Evolutionary conservation across 2,329 filamentous ascomycete genomes (phyloP).

Genomic region (Venturia carpophila): DNA sequence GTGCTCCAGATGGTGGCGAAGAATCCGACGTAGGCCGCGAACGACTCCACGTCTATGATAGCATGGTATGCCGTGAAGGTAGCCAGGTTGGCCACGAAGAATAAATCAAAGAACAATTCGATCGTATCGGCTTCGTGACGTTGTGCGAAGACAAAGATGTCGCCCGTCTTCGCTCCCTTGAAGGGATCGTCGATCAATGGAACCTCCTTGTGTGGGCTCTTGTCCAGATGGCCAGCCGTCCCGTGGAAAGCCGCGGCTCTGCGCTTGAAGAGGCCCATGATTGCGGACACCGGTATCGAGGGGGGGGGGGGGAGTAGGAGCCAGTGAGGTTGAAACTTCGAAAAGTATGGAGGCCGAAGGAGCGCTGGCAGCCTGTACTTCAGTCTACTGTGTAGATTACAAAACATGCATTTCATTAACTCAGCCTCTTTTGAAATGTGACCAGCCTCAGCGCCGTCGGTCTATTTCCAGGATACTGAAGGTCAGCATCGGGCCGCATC

Average conservation of each 20-base stretch:
- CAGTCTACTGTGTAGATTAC: neutral
- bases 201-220: neutral
- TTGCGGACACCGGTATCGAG: neutral
- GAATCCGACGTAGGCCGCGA: slow-evolving; percentile 33
- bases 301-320: neutral
- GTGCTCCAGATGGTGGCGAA: slow-evolving; percentile 31
- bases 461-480: neutral
- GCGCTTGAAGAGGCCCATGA: neutral
- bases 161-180: slow-evolving; percentile 29
- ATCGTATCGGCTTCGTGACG: slow-evolving; percentile 30
- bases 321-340: neutral
- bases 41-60: slow-evolving; percentile 23
- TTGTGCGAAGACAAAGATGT: slow-evolving; percentile 28
- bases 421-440: neutral
- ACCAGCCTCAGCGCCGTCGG: neutral
- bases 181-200: slow-evolving; percentile 31
- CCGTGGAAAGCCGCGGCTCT: neutral
- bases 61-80: slow-evolving; percentile 27
- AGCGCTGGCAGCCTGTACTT: neutral
- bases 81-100: slow-evolving; percentile 32
- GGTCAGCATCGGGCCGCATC: neutral
- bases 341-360: neutral
- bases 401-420: neutral
- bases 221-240: neutral
- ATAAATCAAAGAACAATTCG: slow-evolving; percentile 32